Evolutionary conservation across 2,329 filamentous ascomycete genomes (phyloP).

Genomic region (Gliomastix tumulicola): DNA sequence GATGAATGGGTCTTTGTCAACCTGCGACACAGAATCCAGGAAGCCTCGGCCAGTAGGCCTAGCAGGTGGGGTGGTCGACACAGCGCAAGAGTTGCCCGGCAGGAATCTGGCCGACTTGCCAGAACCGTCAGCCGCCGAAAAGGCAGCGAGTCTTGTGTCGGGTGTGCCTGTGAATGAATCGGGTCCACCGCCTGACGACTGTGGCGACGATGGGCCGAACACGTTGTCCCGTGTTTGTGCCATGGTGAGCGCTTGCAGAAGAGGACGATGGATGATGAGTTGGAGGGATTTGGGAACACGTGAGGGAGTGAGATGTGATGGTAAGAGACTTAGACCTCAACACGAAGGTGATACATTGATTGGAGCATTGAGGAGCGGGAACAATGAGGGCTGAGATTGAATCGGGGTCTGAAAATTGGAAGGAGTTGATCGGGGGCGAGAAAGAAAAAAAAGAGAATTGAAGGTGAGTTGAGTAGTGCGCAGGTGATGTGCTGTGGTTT

Average conservation of each 20-base stretch:
- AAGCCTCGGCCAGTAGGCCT: slow-evolving; percentile 12
- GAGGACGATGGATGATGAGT: too few species aligned
- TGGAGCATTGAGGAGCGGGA: too few species aligned
- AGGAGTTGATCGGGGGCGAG: neutral
- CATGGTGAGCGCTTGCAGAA: too few species aligned
- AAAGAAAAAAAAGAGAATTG: too few species aligned
- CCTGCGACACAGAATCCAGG: slow-evolving; percentile 11
- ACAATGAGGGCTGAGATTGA: too few species aligned
- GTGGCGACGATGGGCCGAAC: slow-evolving; percentile 40
- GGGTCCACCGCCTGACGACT: slow-evolving; percentile 41
- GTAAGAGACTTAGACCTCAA: too few species aligned
- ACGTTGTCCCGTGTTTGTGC: slow-evolving; percentile 30
- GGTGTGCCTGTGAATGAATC: slow-evolving; percentile 58
- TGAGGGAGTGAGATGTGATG: too few species aligned
- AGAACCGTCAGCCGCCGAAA: slow-evolving; percentile 52
- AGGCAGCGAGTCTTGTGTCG: slow-evolving; percentile 55
- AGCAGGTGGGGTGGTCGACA: neutral
- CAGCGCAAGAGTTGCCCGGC: neutral
- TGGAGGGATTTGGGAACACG: too few species aligned
- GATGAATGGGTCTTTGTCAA: slow-evolving; percentile 49
- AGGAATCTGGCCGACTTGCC: slow-evolving; percentile 31
- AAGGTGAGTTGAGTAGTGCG: too few species aligned
- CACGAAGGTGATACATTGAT: too few species aligned
- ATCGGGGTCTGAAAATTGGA: neutral
- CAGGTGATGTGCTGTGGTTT: too few species aligned